These are phyloP conservation scores for Rachicladosporium sp. DNA, from an alignment of 2,329 filamentous ascomycete genomes.

Conservation along the genomic window DNA sequence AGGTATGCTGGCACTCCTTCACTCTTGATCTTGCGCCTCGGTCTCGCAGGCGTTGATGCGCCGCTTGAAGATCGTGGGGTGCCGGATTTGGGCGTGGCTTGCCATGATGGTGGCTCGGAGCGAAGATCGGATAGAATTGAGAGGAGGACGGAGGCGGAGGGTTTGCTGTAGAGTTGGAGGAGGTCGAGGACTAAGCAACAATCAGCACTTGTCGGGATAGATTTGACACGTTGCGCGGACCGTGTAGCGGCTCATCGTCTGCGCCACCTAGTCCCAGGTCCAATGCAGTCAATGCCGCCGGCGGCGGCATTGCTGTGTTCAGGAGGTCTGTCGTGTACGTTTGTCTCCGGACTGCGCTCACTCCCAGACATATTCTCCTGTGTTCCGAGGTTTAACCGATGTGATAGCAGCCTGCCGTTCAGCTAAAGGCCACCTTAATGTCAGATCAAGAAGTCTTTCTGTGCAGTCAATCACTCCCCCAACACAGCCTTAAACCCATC, in stretches of 20 bases:
- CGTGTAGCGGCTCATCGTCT: conserved; percentile 21
- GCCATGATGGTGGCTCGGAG: conserved; percentile 58
- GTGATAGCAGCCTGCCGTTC: no score
- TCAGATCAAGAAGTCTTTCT: no score
- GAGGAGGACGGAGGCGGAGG: conserved; percentile 52
- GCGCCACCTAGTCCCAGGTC: conserved; percentile 9
- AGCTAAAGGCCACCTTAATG: no score
- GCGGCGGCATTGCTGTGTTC: background rate
- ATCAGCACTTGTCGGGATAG: no score
- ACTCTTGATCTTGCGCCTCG: conserved; percentile 31
- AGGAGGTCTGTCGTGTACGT: no score
- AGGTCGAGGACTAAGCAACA: conserved; percentile 53
- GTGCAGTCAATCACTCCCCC: no score
- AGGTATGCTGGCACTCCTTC: conserved; percentile 52
- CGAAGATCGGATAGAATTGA: conserved; percentile 54
- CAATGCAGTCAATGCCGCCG: background rate
- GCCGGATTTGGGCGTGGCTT: conserved; percentile 24
- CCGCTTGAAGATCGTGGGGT: conserved; percentile 15
- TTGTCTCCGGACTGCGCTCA: no score
- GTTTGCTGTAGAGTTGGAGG: conserved; percentile 71
- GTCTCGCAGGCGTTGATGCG: conserved; percentile 9
- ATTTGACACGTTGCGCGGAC: no score
- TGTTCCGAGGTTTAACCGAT: no score
- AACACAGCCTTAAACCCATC: conserved; percentile 62
- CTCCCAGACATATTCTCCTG: no score